A percentile compares a stretch with the other conserved stretches of the same genome.
Conservation (phyloP, 352 stramenopile species). For the Phytophthora podocarpi region DNA sequence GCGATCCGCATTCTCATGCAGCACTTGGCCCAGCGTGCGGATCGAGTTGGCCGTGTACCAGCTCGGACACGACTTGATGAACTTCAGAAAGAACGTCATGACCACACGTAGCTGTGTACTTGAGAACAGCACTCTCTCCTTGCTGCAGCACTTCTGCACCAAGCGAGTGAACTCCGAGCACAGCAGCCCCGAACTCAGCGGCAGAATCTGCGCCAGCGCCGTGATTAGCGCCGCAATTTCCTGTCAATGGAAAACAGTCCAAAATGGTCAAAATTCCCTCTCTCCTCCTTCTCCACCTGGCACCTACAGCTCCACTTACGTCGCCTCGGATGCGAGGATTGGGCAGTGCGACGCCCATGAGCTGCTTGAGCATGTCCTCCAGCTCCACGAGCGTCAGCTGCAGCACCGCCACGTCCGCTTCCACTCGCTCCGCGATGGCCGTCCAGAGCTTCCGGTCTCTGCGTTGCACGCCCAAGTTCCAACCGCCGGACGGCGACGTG, state of each 20-base stretch:
- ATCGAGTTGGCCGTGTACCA: conserved; percentile 80
- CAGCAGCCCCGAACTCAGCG: conserved; percentile 69
- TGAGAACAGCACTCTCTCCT: conserved; percentile 74
- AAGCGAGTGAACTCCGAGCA: conserved; percentile 83
- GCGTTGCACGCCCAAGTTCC: conserved; percentile 66
- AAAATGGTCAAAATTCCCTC: too few relatives aligned
- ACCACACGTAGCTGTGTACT: conserved; percentile 59
- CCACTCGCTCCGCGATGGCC: conserved; percentile 51
- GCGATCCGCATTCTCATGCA: conserved; percentile 82
- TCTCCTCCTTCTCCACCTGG: neutral
- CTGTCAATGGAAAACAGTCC: conserved; percentile 26
- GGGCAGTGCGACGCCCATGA: conserved; percentile 60
- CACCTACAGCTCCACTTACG: conserved; percentile 18
- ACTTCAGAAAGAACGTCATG: conserved; percentile 74
- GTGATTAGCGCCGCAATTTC: conserved; percentile 70
- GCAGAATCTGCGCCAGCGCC: conserved; percentile 62
- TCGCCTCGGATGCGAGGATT: conserved; percentile 71
- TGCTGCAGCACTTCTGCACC: conserved; percentile 78
- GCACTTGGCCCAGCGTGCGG: conserved; percentile 68
- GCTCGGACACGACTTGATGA: conserved; percentile 75
- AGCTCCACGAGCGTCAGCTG: conserved; percentile 77
- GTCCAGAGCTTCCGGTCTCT: conserved; percentile 76
- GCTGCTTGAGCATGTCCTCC: conserved; percentile 80
- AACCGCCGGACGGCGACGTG: conserved; percentile 38
- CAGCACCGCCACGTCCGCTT: conserved; percentile 58